A percentile compares a stretch with the other conserved stretches of the same genome.
Conservation (phyloP, 257 asterid species). For the Penstemon eatonii region DNA sequence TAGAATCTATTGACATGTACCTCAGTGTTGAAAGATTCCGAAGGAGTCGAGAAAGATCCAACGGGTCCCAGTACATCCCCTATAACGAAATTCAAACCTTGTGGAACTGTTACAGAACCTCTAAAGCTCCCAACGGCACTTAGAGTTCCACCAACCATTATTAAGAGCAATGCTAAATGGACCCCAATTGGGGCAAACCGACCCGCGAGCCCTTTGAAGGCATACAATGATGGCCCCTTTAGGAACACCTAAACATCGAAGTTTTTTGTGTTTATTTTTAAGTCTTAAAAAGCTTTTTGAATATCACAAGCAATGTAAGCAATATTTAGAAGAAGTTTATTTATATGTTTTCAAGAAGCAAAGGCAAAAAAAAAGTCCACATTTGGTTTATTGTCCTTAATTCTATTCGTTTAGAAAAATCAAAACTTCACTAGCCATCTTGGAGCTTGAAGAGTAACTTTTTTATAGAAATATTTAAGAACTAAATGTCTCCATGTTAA, state of each 20-base stretch:
- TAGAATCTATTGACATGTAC: constrained; percentile 74
- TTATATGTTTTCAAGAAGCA: background rate
- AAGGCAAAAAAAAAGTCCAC: no score
- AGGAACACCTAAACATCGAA: constrained; percentile 57
- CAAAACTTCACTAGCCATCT: background rate
- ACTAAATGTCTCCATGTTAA: background rate
- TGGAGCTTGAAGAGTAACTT: background rate
- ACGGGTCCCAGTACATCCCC: constrained; percentile 67
- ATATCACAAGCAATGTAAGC: background rate
- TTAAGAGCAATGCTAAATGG: constrained; percentile 68
- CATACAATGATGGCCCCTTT: constrained; percentile 81
- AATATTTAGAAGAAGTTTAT: background rate
- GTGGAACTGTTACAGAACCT: constrained; percentile 86
- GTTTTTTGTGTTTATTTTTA: background rate
- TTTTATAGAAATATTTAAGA: background rate
- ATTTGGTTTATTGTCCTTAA: no score
- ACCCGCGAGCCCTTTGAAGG: constrained; percentile 81
- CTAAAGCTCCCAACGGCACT: constrained; percentile 79
- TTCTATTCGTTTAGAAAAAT: background rate
- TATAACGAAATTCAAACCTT: constrained; percentile 71
- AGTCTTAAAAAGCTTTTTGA: background rate
- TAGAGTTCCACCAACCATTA: constrained; percentile 91
- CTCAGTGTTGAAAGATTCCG: constrained; percentile 80
- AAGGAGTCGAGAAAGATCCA: constrained; percentile 72
- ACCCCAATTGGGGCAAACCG: constrained; percentile 89